A percentile compares a stretch with the other conserved stretches of the same genome.
Evolutionary conservation across 305 asterid species (phyloP).

Genomic region (Solanum aculeatissimum): DNA sequence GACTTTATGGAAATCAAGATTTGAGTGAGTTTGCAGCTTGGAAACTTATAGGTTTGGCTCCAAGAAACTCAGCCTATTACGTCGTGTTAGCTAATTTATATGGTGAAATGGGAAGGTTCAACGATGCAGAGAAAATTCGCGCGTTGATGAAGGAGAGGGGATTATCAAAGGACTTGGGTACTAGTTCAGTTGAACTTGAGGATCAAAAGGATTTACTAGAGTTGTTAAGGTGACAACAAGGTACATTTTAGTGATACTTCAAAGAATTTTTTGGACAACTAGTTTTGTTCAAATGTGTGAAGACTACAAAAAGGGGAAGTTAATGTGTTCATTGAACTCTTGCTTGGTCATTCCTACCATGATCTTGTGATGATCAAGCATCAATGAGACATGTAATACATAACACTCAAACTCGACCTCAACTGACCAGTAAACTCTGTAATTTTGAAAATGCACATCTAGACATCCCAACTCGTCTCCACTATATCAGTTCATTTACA

Average conservation of each 20-base stretch:
- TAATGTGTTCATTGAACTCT: not conserved
- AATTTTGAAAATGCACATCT: too few species aligned
- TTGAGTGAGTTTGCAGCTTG: slow-evolving; percentile 47
- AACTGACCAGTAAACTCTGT: too few species aligned
- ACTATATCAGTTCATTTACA: too few species aligned
- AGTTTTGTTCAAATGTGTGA: not conserved
- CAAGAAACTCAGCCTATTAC: slow-evolving; percentile 52
- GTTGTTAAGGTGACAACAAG: not conserved
- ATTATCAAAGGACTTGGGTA: not conserved
- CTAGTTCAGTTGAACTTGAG: not conserved
- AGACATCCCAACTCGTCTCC: too few species aligned
- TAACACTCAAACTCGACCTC: too few species aligned
- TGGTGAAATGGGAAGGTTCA: slow-evolving; percentile 47
- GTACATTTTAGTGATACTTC: not conserved
- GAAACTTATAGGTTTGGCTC: slow-evolving; percentile 48
- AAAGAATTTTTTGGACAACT: not conserved
- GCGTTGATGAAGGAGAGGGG: slow-evolving; percentile 52
- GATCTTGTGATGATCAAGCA: not conserved
- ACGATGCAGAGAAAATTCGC: slow-evolving; percentile 43
- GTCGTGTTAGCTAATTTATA: slow-evolving; percentile 50
- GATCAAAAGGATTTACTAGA: not conserved
- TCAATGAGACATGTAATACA: not conserved
- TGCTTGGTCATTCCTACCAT: not conserved
- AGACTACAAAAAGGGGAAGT: not conserved
- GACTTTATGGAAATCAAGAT: slow-evolving; percentile 35